These are phyloP conservation scores for Sclerotinia borealis DNA, from an alignment of 2,329 filamentous ascomycete species.

Conservation along the genomic window DNA sequence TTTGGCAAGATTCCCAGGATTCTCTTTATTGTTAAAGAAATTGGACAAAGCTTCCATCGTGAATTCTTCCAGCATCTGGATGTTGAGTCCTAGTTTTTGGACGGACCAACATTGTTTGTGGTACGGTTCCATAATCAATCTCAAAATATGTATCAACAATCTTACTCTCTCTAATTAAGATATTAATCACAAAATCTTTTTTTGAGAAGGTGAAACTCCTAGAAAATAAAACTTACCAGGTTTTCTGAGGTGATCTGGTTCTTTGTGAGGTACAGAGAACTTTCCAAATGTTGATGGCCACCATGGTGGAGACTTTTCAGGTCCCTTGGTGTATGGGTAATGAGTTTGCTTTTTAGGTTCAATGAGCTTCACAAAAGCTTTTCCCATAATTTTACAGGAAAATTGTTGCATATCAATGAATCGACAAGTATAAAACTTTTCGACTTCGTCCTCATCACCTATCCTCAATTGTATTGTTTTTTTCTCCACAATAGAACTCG, in stretches of 20 bases:
- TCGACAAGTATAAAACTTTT: slow-evolving; percentile 53
- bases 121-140: slow-evolving; percentile 41
- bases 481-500: slow-evolving; percentile 16
- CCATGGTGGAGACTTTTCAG: slow-evolving; percentile 59
- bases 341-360: slow-evolving; percentile 73
- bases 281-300: slow-evolving; percentile 55
- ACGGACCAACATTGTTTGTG: slow-evolving; percentile 39
- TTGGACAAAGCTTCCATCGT: slow-evolving; percentile 52
- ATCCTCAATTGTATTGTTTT: slow-evolving; percentile 41
- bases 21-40: slow-evolving; percentile 53
- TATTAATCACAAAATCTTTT: not conserved
- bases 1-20: slow-evolving; percentile 48
- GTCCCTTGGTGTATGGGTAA: slow-evolving; percentile 63
- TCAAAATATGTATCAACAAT: slow-evolving; percentile 54
- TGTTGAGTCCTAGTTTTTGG: slow-evolving; percentile 40
- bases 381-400: slow-evolving; percentile 65
- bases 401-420: slow-evolving; percentile 65
- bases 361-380: slow-evolving; percentile 69
- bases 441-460: slow-evolving; percentile 47
- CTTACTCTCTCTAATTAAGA: slow-evolving; percentile 47
- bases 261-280: slow-evolving; percentile 57
- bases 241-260: slow-evolving; percentile 68
- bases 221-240: slow-evolving; percentile 53
- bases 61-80: slow-evolving; percentile 52
- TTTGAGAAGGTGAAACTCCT: not conserved